phyloP scores from a whole-genome alignment of 441 rosid genomes.

The Populus hybrid region DNA sequence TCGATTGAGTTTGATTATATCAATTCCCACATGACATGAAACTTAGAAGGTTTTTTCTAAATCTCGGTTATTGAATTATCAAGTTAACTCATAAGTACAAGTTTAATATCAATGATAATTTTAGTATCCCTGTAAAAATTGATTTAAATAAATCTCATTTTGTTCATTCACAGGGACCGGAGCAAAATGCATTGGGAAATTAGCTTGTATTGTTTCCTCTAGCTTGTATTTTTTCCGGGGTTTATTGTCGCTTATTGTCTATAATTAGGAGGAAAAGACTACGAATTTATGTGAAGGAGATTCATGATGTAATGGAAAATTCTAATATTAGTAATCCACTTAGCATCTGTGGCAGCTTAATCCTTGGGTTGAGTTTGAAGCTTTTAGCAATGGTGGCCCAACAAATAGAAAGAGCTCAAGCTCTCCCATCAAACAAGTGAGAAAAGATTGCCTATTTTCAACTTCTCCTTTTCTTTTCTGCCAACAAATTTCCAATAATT shows the following conservation, averaged over 20 bases:
- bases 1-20: too few relatives aligned
- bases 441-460: not conserved
- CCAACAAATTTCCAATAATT: not conserved
- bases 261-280: not conserved
- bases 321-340: not conserved
- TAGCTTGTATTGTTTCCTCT: constrained; percentile 60
- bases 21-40: too few relatives aligned
- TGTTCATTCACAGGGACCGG: constrained; percentile 60
- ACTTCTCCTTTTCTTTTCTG: not conserved
- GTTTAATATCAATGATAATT: too few relatives aligned
- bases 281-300: not conserved
- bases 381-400: not conserved
- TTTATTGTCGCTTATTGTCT: constrained; percentile 76
- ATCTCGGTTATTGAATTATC: too few relatives aligned
- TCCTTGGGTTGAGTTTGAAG: not conserved
- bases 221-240: constrained; percentile 68
- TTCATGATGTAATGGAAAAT: not conserved
- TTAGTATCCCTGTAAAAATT: too few relatives aligned
- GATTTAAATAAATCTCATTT: too few relatives aligned
- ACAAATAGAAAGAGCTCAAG: not conserved
- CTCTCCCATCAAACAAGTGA: not conserved
- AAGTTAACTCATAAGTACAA: too few relatives aligned
- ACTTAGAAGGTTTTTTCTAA: too few relatives aligned
- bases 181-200: constrained; percentile 79
- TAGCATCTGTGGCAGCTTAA: not conserved